These are phyloP conservation scores for Ilyonectria robusta DNA, from an alignment of 2,329 filamentous ascomycete species.

Conservation along the genomic window DNA sequence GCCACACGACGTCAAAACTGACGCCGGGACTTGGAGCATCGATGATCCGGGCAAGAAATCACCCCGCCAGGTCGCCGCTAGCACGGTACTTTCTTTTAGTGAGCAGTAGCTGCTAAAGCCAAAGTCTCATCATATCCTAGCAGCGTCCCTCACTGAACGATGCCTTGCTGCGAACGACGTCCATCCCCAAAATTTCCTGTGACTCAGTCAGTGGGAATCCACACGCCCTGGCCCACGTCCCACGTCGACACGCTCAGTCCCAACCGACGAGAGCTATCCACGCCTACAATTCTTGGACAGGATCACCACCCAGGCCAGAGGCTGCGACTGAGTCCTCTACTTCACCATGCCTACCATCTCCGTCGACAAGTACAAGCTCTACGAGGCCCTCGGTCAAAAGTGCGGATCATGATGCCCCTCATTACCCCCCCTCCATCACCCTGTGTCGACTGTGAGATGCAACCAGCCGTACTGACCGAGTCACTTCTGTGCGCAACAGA, in stretches of 20 bases:
- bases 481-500: slow-evolving; percentile 57
- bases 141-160: slow-evolving; percentile 1
- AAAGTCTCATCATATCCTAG: slow-evolving; percentile 17
- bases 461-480: slow-evolving; percentile 39
- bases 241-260: slow-evolving; percentile 33
- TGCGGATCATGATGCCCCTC: slow-evolving; percentile 59
- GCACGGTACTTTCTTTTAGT: slow-evolving; percentile 30
- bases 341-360: slow-evolving; percentile 91
- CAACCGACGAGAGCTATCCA: slow-evolving; percentile 38
- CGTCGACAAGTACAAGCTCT: slow-evolving; percentile 96
- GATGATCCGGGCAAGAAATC: slow-evolving; percentile 46
- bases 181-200: slow-evolving; percentile 57
- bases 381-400: slow-evolving; percentile 90
- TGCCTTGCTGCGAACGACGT: slow-evolving; percentile 27
- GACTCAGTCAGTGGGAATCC: slow-evolving; percentile 51
- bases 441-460: slow-evolving; percentile 24
- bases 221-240: slow-evolving; percentile 39
- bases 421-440: slow-evolving; percentile 35
- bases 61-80: slow-evolving; percentile 47
- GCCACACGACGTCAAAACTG: slow-evolving; percentile 7
- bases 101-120: slow-evolving; percentile 12
- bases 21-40: slow-evolving; percentile 45
- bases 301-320: slow-evolving; percentile 39
- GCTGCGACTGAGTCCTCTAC: slow-evolving; percentile 43
- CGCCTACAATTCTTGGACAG: slow-evolving; percentile 40